Evolutionary conservation across 805 yeast genomes (phyloP), one percentile per base, ranked within the genome.

Genomic region (Scheffersomyces lignosus): DNA sequence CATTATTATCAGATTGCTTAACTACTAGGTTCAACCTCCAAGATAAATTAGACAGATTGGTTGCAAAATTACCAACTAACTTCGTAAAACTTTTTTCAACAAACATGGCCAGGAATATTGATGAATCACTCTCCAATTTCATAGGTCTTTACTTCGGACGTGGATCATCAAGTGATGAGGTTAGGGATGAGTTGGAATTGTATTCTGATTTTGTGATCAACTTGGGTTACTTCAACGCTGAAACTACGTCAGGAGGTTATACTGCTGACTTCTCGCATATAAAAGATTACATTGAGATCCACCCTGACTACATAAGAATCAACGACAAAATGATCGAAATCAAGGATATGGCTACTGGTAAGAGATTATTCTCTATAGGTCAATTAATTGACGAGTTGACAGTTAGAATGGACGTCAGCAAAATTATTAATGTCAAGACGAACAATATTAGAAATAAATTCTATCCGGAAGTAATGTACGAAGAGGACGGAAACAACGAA

Each of bases 61-160:
- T 80, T 12, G 23, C 23, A 13, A 26, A 18, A 4, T 51, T 38
- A 63, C 86, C 43, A 2, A 38, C 47, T 6, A 43, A 52, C 27
- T 60, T 56, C 28, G 61, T 70, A 27, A 71, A 64, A 65, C 34
- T 73, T 77, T 52, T 81, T 78, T 57, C 77, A 71, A 47, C 85
- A 60, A 58, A 77, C 77, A 57, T 66, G 55, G 95, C 89, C 12
- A 83, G 88, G 58, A 81, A 87, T 6, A 60, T 89, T 27, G 81
- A 89, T 60, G 97, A 89, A 62, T 60, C 78, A n/a, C 66, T 72
- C 41, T 66, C 73, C 5, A 68, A 73, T 31, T 89, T 75, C 53
- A 71, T 80, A 42, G 96, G 96, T 26, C 79, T 77, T 25, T 90
- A 83, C 56, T 77, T 73, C 45, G 96, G 96, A 23, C 56, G 62